Evolutionary conservation across 2,329 filamentous ascomycete genomes (phyloP).

Genomic region (Hypoxylon sp.): DNA sequence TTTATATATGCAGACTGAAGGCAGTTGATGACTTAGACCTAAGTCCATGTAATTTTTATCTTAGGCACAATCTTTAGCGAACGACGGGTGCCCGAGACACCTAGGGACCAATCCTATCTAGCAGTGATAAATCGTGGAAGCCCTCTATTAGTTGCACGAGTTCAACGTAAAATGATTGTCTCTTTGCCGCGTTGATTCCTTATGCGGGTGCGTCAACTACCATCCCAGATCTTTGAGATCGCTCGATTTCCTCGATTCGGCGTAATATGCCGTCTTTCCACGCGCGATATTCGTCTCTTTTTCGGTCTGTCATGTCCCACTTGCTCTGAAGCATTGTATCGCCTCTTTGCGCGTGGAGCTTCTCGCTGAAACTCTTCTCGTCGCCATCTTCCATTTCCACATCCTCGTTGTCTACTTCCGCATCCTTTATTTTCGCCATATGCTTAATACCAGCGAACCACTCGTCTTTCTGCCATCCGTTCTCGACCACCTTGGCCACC

Average conservation of each 20-base stretch:
- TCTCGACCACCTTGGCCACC: constrained; percentile 70
- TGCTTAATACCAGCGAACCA: constrained; percentile 75
- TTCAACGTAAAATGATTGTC: neutral
- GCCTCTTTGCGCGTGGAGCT: constrained; percentile 63
- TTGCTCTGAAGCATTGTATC: constrained; percentile 83
- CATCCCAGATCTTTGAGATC: constrained; percentile 35
- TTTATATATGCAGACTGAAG: neutral
- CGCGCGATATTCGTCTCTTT: constrained; percentile 70
- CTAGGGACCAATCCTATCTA: neutral
- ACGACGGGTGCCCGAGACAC: neutral
- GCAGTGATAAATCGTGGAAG: neutral
- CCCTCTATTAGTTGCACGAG: neutral
- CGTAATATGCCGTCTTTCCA: constrained; percentile 76
- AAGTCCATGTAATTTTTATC: neutral
- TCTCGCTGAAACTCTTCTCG: constrained; percentile 53
- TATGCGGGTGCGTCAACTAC: constrained; percentile 42
- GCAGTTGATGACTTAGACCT: neutral
- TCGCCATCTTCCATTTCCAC: constrained; percentile 56
- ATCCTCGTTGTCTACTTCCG: constrained; percentile 48
- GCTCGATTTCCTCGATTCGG: constrained; percentile 67
- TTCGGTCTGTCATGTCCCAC: constrained; percentile 76
- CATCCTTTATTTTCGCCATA: constrained; percentile 58
- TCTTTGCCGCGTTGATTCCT: neutral
- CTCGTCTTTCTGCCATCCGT: constrained; percentile 71
- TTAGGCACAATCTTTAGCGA: neutral